These are phyloP conservation scores for Xylona heveae DNA, from an alignment of 495 filamentous ascomycete species.

Conservation along the genomic window DNA sequence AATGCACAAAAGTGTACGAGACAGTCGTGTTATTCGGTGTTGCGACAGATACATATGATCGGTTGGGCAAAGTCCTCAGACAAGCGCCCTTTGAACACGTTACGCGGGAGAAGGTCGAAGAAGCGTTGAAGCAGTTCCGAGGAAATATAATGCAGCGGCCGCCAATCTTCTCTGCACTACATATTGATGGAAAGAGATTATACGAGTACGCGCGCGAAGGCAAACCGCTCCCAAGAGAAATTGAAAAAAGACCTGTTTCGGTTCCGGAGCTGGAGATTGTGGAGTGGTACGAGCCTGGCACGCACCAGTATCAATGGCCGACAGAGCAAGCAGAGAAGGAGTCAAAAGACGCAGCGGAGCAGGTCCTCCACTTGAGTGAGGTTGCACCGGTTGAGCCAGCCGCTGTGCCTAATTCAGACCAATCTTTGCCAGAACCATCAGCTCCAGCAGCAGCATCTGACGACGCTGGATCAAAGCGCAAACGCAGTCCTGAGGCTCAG, in stretches of 20 bases:
- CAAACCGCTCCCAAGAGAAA: conserved; percentile 60
- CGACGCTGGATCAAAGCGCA: no score
- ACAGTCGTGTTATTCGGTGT: conserved; percentile 75
- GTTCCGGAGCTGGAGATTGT: conserved; percentile 55
- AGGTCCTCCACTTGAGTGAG: conserved; percentile 35
- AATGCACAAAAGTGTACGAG: conserved; percentile 85
- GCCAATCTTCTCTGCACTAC: conserved; percentile 79
- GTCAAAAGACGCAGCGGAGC: conserved; percentile 52
- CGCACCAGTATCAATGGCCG: conserved; percentile 51
- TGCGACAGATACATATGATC: conserved; percentile 83
- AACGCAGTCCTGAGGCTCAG: neutral
- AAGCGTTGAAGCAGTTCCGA: conserved; percentile 51
- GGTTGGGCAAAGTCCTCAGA: conserved; percentile 57
- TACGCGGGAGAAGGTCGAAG: conserved; percentile 55
- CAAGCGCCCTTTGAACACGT: conserved; percentile 54
- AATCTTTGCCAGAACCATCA: conserved; percentile 2
- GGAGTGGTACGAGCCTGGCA: conserved; percentile 74
- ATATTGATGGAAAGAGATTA: conserved; percentile 71
- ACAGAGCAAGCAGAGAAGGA: conserved; percentile 46
- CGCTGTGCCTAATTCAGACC: neutral
- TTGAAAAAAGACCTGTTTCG: conserved; percentile 57
- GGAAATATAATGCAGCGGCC: conserved; percentile 83
- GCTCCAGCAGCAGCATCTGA: no score
- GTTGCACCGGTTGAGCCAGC: no score
- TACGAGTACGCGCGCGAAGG: conserved; percentile 94